phyloP scores from a whole-genome alignment of 2,329 filamentous ascomycete genomes.

The Pestalotiopsis fici region DNA sequence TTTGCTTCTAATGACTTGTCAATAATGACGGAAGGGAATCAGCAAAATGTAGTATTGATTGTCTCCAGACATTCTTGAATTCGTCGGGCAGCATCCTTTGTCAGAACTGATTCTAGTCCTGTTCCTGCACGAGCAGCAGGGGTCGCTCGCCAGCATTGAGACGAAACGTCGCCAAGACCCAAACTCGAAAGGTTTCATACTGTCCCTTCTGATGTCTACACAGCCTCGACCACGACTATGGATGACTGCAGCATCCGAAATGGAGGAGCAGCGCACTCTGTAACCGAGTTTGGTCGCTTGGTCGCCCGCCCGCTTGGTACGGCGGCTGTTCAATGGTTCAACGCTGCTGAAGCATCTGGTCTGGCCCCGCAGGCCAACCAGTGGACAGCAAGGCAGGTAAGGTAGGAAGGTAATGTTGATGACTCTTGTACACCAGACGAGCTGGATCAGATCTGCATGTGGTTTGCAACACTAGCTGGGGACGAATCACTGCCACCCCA shows the following conservation, averaged over 20 bases:
- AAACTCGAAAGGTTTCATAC: conserved; percentile 24
- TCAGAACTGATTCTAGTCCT: neutral
- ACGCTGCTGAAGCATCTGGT: neutral
- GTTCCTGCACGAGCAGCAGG: neutral
- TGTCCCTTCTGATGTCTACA: conserved; percentile 13
- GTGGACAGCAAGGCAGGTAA: too few species aligned
- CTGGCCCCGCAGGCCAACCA: neutral
- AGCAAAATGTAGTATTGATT: too few species aligned
- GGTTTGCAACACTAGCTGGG: neutral
- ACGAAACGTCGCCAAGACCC: conserved; percentile 23
- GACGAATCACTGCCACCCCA: neutral
- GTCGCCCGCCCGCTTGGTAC: neutral
- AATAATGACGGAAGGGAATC: too few species aligned
- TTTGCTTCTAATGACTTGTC: too few species aligned
- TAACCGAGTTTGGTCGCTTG: neutral
- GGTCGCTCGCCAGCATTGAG: conserved; percentile 13
- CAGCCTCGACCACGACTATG: conserved; percentile 15
- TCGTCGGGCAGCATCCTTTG: neutral
- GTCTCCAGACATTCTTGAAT: too few species aligned
- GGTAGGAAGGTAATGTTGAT: neutral
- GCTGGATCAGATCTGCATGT: neutral
- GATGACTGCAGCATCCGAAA: neutral
- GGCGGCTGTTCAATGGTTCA: neutral
- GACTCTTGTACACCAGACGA: neutral
- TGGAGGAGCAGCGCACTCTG: neutral